Base-by-base conservation (phyloP, 192 early-diverging fungal species). In the Coemansia sp. region DNA sequence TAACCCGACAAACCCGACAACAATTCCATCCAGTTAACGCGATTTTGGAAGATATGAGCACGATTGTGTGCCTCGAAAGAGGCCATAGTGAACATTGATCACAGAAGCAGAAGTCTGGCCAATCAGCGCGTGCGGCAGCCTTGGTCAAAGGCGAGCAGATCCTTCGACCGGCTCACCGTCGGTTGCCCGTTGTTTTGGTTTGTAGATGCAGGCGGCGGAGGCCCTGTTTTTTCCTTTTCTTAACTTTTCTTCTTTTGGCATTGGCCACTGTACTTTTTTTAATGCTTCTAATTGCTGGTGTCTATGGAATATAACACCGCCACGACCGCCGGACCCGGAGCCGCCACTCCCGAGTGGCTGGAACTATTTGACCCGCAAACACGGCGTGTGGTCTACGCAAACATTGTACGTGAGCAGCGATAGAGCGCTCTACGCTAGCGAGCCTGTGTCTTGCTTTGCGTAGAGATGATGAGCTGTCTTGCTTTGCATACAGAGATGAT, bases 361-460 rank as follows among this genome's bases (percentile, higher is more conserved):
- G 87, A 88, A 72, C 86, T 91, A 52, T 77, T 65, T 15, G 87
- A 90, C 77, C 86, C 86, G 26, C 83, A 89, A 69, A 84, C 87
- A n/a, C 59, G 66, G 42, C 72, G 82, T 26, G 76, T 84, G 0
- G 87, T 91, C 55, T 91, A 86, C 40, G 88, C 87, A 47, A 90
- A 90, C 61, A 74, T 83, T 31, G 88, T 89, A 88, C 40, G 69
- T 68, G 23, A 25, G 62, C 31, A 34, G 31, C 8, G 31, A 34
- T 34, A 23, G 25, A 46, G 44, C 26, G 6, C 53, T 5, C 19
- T 21, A 58, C 6, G 57, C 23, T 23, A 25, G 31, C 31, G 8
- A 8, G 31, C 7, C 31, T 34, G 6, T 8, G 31, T 34, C 31
- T 34, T 34, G 31, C 31, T 34, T 34, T 6, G 31, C 31, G 8